Base-by-base conservation (phyloP, 352 stramenopile species). In the Phytophthora pini region DNA sequence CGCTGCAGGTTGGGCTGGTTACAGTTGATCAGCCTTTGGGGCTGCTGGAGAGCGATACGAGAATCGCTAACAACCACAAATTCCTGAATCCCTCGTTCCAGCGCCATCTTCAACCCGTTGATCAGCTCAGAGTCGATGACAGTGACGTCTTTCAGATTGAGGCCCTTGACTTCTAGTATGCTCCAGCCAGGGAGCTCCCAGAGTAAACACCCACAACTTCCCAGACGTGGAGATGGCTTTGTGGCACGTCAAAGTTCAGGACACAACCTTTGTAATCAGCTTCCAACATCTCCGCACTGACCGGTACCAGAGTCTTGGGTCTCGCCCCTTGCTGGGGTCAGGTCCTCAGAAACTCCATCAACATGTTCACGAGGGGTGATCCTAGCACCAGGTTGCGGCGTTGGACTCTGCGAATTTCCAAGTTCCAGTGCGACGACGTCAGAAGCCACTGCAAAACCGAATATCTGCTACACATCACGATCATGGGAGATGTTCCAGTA, bases 331-430 rank as follows among this genome's bases (percentile, higher is more conserved):
- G 17, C 39, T 7, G 58, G 48, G 17, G 59, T 53, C 7, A 59
- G 10, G 1, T 48, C 20, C 13, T 52, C 48, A 9, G 32, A 15
- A 0, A 60, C 41, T 10, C 31, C 31, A 8, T 66, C 48, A 6
- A 66, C 12, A 11, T 54, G 48, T 45, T 66, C 58, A 29, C 58
- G 17, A 8, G 58, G 48, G 17, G 58, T 66, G n/a, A 56, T 63
- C 1, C 43, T 27, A 17, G 17, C 17, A 17, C 17, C 17, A 17
- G 17, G 17, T 17, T 17, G 17, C 27, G 41, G 1, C 36, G 52
- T 12, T 61, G 45, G 13, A 57, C 27, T 20, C 12, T 6, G 2
- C 48, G 48, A 12, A 66, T 24, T 2, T 66, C 58, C 32, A 60
- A 12, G 1, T 29, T 22, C 49, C 49, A 67, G 1, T 48, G n/a